Conservation (phyloP, 805 yeast genomes). For the Zygotorulaspora florentina region DNA sequence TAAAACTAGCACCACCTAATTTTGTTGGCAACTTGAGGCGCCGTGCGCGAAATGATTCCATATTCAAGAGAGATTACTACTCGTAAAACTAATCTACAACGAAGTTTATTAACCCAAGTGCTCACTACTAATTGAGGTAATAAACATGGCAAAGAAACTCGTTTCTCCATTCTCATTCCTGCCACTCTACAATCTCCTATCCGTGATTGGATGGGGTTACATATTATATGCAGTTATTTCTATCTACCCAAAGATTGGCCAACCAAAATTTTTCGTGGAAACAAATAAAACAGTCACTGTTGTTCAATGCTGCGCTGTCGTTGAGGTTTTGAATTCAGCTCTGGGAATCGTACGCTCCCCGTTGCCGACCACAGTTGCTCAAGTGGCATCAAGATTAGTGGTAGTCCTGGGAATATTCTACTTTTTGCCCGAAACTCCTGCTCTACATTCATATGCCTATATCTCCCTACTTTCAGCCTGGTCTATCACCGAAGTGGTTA, state of each 20-base stretch:
- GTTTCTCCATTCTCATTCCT: slow-evolving; percentile 31
- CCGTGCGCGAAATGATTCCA: not conserved
- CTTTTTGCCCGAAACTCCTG: slow-evolving; percentile 65
- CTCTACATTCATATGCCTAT: slow-evolving; percentile 48
- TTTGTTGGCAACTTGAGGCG: not conserved
- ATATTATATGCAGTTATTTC: slow-evolving; percentile 44
- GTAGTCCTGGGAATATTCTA: slow-evolving; percentile 80
- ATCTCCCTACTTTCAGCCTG: slow-evolving; percentile 72
- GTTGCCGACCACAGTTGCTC: slow-evolving; percentile 74
- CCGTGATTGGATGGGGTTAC: slow-evolving; percentile 52
- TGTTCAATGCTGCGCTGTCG: slow-evolving; percentile 74
- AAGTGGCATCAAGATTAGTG: slow-evolving; percentile 79
- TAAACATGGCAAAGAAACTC: slow-evolving; percentile 21
- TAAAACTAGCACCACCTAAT: too few relatives aligned
- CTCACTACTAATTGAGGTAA: not conserved
- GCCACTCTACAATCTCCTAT: slow-evolving; percentile 47
- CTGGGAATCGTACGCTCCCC: slow-evolving; percentile 85
- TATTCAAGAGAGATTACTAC: too few relatives aligned
- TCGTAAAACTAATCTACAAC: too few relatives aligned
- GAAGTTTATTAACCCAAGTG: not conserved
- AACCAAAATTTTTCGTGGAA: slow-evolving; percentile 59
- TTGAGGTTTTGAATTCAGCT: slow-evolving; percentile 75
- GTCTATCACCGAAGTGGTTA: slow-evolving; percentile 89
- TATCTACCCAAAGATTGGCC: slow-evolving; percentile 46
- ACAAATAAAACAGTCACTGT: slow-evolving; percentile 55